These are phyloP conservation scores for Metarhizium rileyi DNA, from an alignment of 2,329 filamentous ascomycete genomes.

Conservation along the genomic window DNA sequence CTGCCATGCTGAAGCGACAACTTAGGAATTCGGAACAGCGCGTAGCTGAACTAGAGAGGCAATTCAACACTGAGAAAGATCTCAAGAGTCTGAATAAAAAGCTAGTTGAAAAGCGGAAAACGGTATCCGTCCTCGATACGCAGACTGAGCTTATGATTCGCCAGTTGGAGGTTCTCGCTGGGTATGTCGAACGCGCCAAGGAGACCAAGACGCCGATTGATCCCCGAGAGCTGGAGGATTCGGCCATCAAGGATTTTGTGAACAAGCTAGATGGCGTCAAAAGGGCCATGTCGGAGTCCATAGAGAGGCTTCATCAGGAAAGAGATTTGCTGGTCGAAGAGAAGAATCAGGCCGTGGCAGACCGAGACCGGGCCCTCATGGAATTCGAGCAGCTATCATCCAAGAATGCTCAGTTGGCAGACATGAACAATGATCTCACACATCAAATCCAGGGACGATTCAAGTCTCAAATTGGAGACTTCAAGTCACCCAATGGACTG, in stretches of 20 bases:
- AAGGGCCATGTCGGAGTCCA: slow-evolving; percentile 43
- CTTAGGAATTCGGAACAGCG: slow-evolving; percentile 72
- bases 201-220: slow-evolving; percentile 73
- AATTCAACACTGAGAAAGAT: slow-evolving; percentile 56
- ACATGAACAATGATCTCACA: slow-evolving; percentile 92
- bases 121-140: slow-evolving; percentile 86
- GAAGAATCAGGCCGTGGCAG: slow-evolving; percentile 68
- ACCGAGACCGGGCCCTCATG: slow-evolving; percentile 86
- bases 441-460: slow-evolving; percentile 91
- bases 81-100: slow-evolving; percentile 75
- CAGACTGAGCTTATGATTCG: slow-evolving; percentile 93
- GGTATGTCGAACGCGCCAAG: slow-evolving; percentile 80
- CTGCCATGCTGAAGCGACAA: slow-evolving; percentile 61
- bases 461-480: slow-evolving; percentile 60
- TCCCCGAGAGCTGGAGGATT: slow-evolving; percentile 72
- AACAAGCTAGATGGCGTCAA: slow-evolving; percentile 58
- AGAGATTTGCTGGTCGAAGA: slow-evolving; percentile 78
- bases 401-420: slow-evolving; percentile 88
- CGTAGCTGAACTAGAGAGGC: slow-evolving; percentile 78
- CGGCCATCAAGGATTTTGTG: slow-evolving; percentile 84
- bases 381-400: slow-evolving; percentile 92
- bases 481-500: slow-evolving; percentile 41
- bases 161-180: slow-evolving; percentile 80
- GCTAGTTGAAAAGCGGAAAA: slow-evolving; percentile 85
- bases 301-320: slow-evolving; percentile 56